Evolutionary conservation across 495 filamentous ascomycete genomes (phyloP).

Genomic region (Tetracladium marchalianum): DNA sequence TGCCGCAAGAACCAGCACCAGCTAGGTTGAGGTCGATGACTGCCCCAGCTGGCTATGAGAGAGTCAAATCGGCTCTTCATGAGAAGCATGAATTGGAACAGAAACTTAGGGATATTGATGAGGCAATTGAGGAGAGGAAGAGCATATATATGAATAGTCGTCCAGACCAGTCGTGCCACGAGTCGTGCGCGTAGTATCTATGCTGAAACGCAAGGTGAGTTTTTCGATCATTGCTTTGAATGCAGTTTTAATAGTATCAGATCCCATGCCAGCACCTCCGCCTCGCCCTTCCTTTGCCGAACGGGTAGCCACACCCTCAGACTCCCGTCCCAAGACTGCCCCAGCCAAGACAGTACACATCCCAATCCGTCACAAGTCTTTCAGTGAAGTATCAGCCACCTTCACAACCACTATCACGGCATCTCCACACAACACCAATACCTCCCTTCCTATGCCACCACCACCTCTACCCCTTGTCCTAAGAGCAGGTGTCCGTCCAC

Average conservation of each 20-base stretch:
- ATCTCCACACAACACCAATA: conserved; percentile 5
- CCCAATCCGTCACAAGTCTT: conserved; percentile 13
- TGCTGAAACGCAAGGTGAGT: conserved; percentile 14
- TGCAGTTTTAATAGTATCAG: conserved; percentile 6
- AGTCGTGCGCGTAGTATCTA: conserved; percentile 12
- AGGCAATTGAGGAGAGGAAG: conserved; percentile 37
- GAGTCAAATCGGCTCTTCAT: conserved; percentile 41
- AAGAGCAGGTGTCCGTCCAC: conserved; percentile 26
- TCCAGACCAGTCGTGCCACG: conserved; percentile 15
- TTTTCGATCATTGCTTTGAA: not conserved
- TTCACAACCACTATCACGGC: conserved; percentile 3
- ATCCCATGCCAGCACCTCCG: conserved; percentile 16
- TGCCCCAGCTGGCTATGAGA: conserved; percentile 23
- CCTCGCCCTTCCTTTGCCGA: conserved; percentile 11
- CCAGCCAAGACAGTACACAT: conserved; percentile 16
- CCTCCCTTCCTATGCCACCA: conserved; percentile 22
- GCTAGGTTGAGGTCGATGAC: conserved; percentile 15
- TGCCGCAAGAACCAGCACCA: conserved; percentile 13
- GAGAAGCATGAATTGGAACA: conserved; percentile 40
- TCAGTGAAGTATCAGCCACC: conserved; percentile 14
- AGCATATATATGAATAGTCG: conserved; percentile 39
- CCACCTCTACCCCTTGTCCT: conserved; percentile 43
- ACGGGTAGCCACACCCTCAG: conserved; percentile 2
- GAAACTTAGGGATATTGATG: conserved; percentile 34
- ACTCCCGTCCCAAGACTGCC: conserved; percentile 13